Conservation (phyloP, 495 filamentous ascomycete species). For the Daldinia caldariorum region DNA sequence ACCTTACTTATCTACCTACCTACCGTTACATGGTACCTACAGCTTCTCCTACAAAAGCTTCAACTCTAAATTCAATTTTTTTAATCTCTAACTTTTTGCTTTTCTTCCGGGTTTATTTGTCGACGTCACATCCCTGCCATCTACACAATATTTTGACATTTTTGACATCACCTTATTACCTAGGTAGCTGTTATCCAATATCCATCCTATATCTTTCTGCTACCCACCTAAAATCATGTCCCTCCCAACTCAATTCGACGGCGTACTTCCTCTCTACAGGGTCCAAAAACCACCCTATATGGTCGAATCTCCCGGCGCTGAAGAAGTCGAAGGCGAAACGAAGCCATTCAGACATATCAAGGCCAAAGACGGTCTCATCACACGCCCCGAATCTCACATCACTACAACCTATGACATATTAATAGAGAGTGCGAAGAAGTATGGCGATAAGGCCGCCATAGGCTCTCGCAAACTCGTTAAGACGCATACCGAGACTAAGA, state of each 20-base stretch:
- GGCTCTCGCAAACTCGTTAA: constrained; percentile 66
- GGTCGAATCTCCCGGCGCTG: constrained; percentile 60
- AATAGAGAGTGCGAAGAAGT: constrained; percentile 61
- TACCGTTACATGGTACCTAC: too few relatives aligned
- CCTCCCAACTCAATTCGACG: constrained; percentile 46
- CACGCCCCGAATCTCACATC: constrained; percentile 61
- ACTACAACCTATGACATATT: constrained; percentile 69
- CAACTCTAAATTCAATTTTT: constrained; percentile 4
- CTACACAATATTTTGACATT: constrained; percentile 12
- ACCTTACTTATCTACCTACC: too few relatives aligned
- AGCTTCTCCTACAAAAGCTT: constrained; percentile 2
- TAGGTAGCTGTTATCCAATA: not conserved
- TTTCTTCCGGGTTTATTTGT: not conserved
- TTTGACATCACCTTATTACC: constrained; percentile 13
- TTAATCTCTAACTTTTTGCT: constrained; percentile 4
- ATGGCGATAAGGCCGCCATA: constrained; percentile 65
- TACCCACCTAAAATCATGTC: constrained; percentile 40
- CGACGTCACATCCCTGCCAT: constrained; percentile 27
- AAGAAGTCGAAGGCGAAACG: constrained; percentile 68
- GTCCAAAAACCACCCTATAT: constrained; percentile 64
- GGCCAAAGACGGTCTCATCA: constrained; percentile 61
- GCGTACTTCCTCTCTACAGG: constrained; percentile 54
- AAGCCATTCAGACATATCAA: constrained; percentile 67
- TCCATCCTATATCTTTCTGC: not conserved
- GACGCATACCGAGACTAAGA: constrained; percentile 70